Evolutionary conservation across 129 eudicot species (phyloP), one percentile per base, ranked within the genome.

Genomic region (Deinandra increscens): DNA sequence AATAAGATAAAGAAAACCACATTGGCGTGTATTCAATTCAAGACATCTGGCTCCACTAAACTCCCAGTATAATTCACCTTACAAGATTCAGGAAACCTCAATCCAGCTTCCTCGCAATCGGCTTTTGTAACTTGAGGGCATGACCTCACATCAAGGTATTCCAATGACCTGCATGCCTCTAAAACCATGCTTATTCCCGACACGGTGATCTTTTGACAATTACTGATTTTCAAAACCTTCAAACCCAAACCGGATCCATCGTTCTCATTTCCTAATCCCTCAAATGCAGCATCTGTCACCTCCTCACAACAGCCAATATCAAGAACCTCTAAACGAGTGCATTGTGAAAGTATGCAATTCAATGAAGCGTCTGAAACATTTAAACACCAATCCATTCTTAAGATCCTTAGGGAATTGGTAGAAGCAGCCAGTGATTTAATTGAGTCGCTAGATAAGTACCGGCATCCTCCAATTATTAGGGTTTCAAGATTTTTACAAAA

Each of bases 231-330:
- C 83, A 94, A 75, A 65, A 83, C 67, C 84, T 79, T 87, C 81
- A 94, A 75, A 31, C 45, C 54, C 48, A 81, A 66, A 56, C 74
- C 81, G 7, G 23, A 60, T 43, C 65, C 84, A 39, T 75, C 77
- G 34, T 42, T 53, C 45, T 79, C 79, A 51, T 36, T 62, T 50
- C 84, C 76, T 33, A 87, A 70, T 42, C 79, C 84, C 66, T 74
- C 77, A 68, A 94, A 94, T 11, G 97, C 99, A 41, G 83, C 89
- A 82, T 94, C 99, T 1, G 96, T 90, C 22, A 94, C 84, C 77
- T 87, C 96, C 63, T 94, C 99, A 73, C 97, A 94, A 79, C 97
- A 94, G 11, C 96, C 92, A 9, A 89, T 73, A 64, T 93, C 98
- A 13, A 93, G 88, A 66, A 84, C 90, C 84, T 89, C 92, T 14